A percentile compares a stretch with the other conserved stretches of the same genome.
Conservation (phyloP, 495 filamentous ascomycete genomes). For the Penicillium waksmanii region DNA sequence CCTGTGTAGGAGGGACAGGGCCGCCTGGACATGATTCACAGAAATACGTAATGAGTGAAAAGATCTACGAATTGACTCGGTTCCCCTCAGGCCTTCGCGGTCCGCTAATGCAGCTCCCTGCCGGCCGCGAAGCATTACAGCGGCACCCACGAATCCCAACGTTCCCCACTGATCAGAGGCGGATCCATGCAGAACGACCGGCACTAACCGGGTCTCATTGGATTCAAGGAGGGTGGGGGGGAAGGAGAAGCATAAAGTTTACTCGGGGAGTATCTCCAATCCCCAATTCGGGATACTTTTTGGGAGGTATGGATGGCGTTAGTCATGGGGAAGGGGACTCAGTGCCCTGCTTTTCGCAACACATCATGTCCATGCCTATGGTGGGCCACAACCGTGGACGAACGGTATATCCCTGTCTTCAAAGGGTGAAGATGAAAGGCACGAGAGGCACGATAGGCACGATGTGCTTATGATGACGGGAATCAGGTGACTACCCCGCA, state of each 20-base stretch:
- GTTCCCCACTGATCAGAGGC: constrained; percentile 8
- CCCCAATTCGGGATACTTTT: constrained; percentile 7
- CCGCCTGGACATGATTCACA: neutral
- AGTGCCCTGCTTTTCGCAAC: too few relatives aligned
- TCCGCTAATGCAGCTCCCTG: constrained; percentile 12
- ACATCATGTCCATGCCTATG: too few relatives aligned
- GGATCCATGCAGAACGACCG: constrained; percentile 20
- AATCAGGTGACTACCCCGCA: constrained; percentile 37
- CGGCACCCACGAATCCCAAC: neutral
- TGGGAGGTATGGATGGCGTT: constrained; percentile 4
- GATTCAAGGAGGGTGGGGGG: constrained; percentile 5
- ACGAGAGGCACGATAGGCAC: too few relatives aligned
- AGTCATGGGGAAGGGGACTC: constrained; percentile 9
- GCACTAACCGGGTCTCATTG: constrained; percentile 9
- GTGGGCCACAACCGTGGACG: too few relatives aligned
- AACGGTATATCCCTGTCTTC: too few relatives aligned
- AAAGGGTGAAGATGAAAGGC: too few relatives aligned
- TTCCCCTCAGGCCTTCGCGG: neutral
- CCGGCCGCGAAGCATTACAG: neutral
- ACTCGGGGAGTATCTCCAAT: constrained; percentile 29
- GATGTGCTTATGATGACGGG: neutral
- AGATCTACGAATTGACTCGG: constrained; percentile 10
- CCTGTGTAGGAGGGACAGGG: neutral
- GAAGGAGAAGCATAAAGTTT: constrained; percentile 28
- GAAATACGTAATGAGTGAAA: constrained; percentile 14